Evolutionary conservation across 257 asterid species (phyloP), one percentile per base, ranked within the genome.

Genomic region (Paulownia fortunei): DNA sequence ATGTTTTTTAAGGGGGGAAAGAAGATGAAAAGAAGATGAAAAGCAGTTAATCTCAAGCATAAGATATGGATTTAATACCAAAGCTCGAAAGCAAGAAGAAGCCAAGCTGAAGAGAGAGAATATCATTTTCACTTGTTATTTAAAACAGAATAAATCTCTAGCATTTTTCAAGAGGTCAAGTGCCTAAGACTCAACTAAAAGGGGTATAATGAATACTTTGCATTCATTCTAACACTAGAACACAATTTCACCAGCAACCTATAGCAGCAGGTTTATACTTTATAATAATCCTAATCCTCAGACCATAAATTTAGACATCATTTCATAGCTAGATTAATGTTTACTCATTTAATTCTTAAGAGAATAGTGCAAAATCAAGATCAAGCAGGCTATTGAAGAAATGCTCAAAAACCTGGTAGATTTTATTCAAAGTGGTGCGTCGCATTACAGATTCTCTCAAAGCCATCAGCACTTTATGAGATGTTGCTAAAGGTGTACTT

Each of bases 381-480:
- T 51, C 67, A 59, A 49, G 15, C 49, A 42, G 24, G 16, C 44
- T 11, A 54, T 56, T 19, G 10, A 61, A 51, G 52, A 69, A 69
- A 62, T 78, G 62, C n/a, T n/a, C 39, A 51, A 80, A 18, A 9
- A 91, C 97, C 97, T 88, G 84, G 73, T 82, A 88, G 69, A 87
- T 84, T 83, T 82, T 85, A 76, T 89, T 81, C 58, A 79, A 86
- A 47, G 83, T 47, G 80, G 97, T 83, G 46, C 98, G 90, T 26
- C 87, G 90, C 89, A 78, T 86, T 63, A 91, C 88, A 76, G 99
- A 91, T 87, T 90, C 90, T 85, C 80, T 88, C 74, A 95, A 82
- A 82, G 92, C 92, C 82, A 82, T 81, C 86, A 93, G 86, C 82
- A 93, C 96, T 77, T 82, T 90, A 37, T 86, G 86, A 76, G 94